Evolutionary conservation across 148 eudicot genomes (phyloP), one percentile per base, ranked within the genome.

Genomic region (Amaranthus cruentus): DNA sequence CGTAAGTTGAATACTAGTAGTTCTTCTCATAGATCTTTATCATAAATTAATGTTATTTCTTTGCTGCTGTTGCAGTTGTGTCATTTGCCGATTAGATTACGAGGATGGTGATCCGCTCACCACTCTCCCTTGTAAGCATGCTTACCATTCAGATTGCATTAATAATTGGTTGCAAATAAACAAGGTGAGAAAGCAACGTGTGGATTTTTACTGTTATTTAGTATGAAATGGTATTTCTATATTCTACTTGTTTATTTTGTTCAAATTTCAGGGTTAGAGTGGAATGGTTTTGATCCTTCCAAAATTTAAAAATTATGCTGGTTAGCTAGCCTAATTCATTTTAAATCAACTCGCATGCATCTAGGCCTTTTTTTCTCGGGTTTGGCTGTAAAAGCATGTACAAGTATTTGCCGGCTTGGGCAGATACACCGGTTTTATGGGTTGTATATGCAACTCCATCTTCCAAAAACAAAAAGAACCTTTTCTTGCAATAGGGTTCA

Each of bases 21-120:
- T 58, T 2, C 51, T 57, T 75, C 13, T 65, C 12, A 14, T 55
- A 13, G 42, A 48, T 46, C 70, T 50, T 70, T 44, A 57, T 65
- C 58, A 70, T 61, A 52, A 65, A 59, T 74, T 76, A 49, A 62
- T 47, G 54, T 63, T 28, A 47, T 54, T 57, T 2, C 51, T 59
- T 70, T 67, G 51, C 66, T 82, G 71, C 68, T 79, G 66, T 81
- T 76, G 75, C 89, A 95, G 98, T 78, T 95, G 98, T 85, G 90
- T 91, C 71, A 90, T 95, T 47, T 95, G 98, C 81, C 92, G 97
- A 75, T 81, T 90, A 85, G 98, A 95, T 64, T 95, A 86, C 15
- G 98, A 95, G 85, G 96, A 95, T 66, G 91, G 81, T 58, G 98
- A 95, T 50, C 75, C 83, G 47, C 72, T 95, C 89, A 95, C 89